Conservation (phyloP, 1,284 basidiomycete species). For the Heterobasidion annosum region DNA sequence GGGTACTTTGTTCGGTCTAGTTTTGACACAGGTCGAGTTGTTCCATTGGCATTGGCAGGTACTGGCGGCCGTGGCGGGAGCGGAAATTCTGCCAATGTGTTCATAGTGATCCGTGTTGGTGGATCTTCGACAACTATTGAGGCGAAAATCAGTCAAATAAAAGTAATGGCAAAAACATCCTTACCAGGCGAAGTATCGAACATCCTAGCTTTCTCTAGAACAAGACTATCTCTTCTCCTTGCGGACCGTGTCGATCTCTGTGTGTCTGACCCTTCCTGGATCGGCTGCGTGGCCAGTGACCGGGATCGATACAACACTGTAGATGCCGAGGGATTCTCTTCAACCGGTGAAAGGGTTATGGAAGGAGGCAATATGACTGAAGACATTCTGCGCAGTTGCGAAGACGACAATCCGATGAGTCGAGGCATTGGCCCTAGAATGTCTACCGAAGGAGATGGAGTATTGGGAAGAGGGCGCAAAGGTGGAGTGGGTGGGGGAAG, state of each 20-base stretch:
- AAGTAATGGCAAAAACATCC: constrained; percentile 1
- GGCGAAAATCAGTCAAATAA: background rate
- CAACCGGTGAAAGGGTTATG: background rate
- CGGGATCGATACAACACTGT: constrained; percentile 13
- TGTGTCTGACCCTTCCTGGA: background rate
- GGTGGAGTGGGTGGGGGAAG: background rate
- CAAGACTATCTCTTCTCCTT: constrained; percentile 33
- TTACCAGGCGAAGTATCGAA: constrained; percentile 18
- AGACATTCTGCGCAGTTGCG: background rate
- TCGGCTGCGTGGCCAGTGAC: constrained; percentile 9
- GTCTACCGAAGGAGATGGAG: background rate
- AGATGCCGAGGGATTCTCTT: background rate
- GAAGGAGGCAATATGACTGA: background rate
- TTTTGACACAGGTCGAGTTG: constrained; percentile 17
- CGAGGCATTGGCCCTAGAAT: background rate
- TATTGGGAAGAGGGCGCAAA: background rate
- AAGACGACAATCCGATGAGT: background rate
- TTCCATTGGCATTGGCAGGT: constrained; percentile 15
- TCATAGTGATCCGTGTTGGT: constrained; percentile 16
- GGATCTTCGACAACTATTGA: constrained; percentile 10
- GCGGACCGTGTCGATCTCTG: constrained; percentile 8
- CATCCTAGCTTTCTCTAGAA: constrained; percentile 38
- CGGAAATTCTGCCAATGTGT: constrained; percentile 26
- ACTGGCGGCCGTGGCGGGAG: constrained; percentile 33
- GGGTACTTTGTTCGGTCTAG: constrained; percentile 27